phyloP scores from a whole-genome alignment of 2,329 filamentous ascomycete species.

The Fusarium multiceps region DNA sequence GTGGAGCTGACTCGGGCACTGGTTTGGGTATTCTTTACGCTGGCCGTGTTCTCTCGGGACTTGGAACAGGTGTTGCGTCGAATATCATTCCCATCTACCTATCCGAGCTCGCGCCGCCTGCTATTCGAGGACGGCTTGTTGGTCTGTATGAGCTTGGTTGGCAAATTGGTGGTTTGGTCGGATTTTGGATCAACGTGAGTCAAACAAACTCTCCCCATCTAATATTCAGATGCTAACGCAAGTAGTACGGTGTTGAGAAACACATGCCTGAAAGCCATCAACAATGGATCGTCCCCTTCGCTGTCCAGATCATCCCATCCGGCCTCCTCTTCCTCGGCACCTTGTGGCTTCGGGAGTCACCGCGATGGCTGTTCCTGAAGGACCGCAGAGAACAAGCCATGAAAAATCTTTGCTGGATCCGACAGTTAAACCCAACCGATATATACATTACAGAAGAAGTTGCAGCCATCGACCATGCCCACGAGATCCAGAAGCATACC shows the following conservation, averaged over 20 bases:
- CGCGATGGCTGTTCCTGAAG: slow-evolving; percentile 69
- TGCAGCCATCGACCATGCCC: slow-evolving; percentile 34
- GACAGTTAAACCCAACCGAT: slow-evolving; percentile 59
- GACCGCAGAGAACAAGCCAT: slow-evolving; percentile 63
- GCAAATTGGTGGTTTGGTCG: slow-evolving; percentile 19
- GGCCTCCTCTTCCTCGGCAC: slow-evolving; percentile 62
- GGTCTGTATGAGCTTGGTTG: slow-evolving; percentile 23
- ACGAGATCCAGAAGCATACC: slow-evolving; percentile 70
- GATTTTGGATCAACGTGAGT: slow-evolving; percentile 25
- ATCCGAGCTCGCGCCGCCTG: slow-evolving; percentile 60
- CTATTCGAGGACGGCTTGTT: slow-evolving; percentile 62
- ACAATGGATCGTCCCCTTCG: slow-evolving; percentile 63
- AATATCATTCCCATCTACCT: slow-evolving; percentile 59
- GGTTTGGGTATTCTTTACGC: slow-evolving; percentile 13
- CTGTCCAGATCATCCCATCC: slow-evolving; percentile 65
- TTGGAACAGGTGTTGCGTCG: slow-evolving; percentile 2
- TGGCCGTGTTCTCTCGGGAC: slow-evolving; percentile 10
- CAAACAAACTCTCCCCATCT: rapidly evolving
- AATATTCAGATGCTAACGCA: neutral
- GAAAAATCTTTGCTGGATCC: slow-evolving; percentile 65
- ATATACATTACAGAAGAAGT: slow-evolving; percentile 53
- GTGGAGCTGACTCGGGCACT: slow-evolving; percentile 62
- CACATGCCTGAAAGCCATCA: slow-evolving; percentile 33
- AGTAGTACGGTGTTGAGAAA: slow-evolving; percentile 34
- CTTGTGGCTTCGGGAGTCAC: slow-evolving; percentile 64